These are phyloP conservation scores for Penicillium sp. DNA, from an alignment of 2,329 filamentous ascomycete species.

Conservation along the genomic window DNA sequence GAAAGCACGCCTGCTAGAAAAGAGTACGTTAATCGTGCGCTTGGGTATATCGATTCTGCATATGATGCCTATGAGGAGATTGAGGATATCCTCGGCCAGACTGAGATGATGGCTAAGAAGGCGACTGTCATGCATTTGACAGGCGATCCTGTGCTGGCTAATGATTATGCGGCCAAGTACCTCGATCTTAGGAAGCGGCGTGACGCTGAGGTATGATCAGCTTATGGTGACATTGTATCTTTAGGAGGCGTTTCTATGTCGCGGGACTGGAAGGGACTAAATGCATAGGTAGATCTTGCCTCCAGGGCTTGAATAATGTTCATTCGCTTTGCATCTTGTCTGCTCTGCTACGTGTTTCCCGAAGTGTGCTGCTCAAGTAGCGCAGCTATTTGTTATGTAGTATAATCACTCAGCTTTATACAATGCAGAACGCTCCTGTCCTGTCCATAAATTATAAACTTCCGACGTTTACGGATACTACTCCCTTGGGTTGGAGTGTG, in stretches of 20 bases:
- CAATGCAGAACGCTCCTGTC: neutral
- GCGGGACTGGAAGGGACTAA: neutral
- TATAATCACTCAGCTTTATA: neutral
- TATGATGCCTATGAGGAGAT: slow-evolving; percentile 61
- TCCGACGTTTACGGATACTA: neutral
- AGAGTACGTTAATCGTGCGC: slow-evolving; percentile 56
- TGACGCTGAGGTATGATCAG: slow-evolving; percentile 12
- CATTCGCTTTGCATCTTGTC: neutral
- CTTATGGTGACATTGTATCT: slow-evolving; percentile 1
- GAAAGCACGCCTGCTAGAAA: slow-evolving; percentile 39
- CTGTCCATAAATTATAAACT: neutral
- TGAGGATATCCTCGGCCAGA: slow-evolving; percentile 65
- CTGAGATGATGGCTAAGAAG: slow-evolving; percentile 78
- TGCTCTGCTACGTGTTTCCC: neutral
- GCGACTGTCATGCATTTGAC: slow-evolving; percentile 68
- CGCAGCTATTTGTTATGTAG: neutral
- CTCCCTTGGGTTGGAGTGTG: neutral
- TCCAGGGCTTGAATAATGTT: neutral
- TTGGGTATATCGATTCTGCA: slow-evolving; percentile 59
- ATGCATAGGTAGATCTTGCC: neutral
- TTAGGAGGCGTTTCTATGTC: neutral
- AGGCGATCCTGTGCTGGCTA: slow-evolving; percentile 60
- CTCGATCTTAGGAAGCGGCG: slow-evolving; percentile 52
- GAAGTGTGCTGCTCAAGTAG: neutral
- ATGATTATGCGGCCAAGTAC: slow-evolving; percentile 64